Evolutionary conservation across 306 rosid genomes (phyloP).

Genomic region (Alnus glutinosa): DNA sequence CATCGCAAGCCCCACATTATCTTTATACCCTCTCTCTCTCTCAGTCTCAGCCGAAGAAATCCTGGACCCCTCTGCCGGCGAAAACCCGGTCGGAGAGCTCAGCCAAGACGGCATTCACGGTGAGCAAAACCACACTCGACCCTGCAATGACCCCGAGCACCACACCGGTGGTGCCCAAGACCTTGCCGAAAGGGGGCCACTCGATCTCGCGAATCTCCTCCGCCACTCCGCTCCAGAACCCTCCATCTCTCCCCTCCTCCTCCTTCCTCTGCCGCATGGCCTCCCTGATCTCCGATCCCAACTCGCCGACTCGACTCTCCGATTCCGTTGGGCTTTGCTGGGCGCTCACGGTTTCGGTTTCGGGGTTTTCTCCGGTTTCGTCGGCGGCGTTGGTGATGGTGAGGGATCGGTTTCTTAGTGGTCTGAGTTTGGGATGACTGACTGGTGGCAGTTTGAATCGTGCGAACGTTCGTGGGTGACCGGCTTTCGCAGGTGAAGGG

Average conservation of each 20-base stretch:
- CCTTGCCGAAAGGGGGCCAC: conserved; percentile 87
- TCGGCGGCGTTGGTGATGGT: conserved; percentile 43
- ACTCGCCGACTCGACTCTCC: conserved; percentile 15
- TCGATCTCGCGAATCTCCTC: conserved; percentile 76
- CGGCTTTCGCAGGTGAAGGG: conserved; percentile 11
- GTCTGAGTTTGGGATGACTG: conserved; percentile 10
- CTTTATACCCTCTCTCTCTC: neutral
- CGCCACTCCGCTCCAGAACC: conserved; percentile 63
- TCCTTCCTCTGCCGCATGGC: conserved; percentile 73
- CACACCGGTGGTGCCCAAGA: conserved; percentile 83
- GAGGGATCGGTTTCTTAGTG: conserved; percentile 1
- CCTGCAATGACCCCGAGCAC: conserved; percentile 80
- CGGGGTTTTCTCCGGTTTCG: conserved; percentile 56
- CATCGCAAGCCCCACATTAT: neutral
- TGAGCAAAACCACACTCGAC: conserved; percentile 85
- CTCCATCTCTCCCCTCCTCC: conserved; percentile 37
- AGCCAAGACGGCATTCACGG: conserved; percentile 76
- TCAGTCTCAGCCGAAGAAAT: conserved; percentile 55
- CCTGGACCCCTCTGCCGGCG: conserved; percentile 80
- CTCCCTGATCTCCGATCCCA: conserved; percentile 74
- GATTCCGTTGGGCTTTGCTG: conserved; percentile 21
- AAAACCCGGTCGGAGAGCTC: conserved; percentile 72
- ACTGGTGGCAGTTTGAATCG: conserved; percentile 22
- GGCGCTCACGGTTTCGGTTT: conserved; percentile 30
- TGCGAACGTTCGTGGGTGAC: neutral